phyloP scores from a whole-genome alignment of 1,284 basidiomycete species.

The Marasmius tenuissimus region DNA sequence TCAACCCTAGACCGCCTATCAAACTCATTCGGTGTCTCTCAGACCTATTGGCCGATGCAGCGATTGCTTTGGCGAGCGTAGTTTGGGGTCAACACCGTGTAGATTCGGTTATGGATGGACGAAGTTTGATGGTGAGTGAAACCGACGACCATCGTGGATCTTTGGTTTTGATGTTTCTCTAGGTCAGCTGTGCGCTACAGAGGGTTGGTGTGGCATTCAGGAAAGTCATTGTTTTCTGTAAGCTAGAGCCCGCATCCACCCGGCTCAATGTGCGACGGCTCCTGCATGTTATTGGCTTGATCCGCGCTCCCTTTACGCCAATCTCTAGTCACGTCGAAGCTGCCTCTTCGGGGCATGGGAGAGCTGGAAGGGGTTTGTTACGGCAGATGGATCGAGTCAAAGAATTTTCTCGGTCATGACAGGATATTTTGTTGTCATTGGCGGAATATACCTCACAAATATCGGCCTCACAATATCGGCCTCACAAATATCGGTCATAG shows the following conservation, averaged over 20 bases:
- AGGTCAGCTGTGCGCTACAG: constrained; percentile 11
- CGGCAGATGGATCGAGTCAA: constrained; percentile 60
- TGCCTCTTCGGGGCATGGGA: constrained; percentile 35
- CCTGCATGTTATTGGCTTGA: constrained; percentile 44
- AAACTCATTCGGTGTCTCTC: constrained; percentile 28
- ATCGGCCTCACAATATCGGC: no score
- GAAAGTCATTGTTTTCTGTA: neutral
- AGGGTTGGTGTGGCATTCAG: neutral
- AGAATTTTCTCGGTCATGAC: constrained; percentile 69
- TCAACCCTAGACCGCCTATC: constrained; percentile 59
- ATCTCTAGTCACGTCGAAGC: constrained; percentile 55
- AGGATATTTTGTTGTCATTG: constrained; percentile 70
- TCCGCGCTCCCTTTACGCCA: constrained; percentile 62
- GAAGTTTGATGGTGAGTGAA: constrained; percentile 41
- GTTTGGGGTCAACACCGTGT: constrained; percentile 32
- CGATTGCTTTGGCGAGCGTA: constrained; percentile 28
- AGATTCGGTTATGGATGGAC: constrained; percentile 28
- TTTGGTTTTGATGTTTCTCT: no score
- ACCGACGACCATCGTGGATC: no score
- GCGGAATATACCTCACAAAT: no score
- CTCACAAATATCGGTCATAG: no score
- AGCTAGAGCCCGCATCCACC: neutral
- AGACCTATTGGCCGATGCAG: constrained; percentile 23
- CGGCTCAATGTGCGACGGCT: constrained; percentile 14
- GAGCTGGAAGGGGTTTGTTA: constrained; percentile 58